Base-by-base conservation (phyloP, 2,329 filamentous ascomycete genomes). In the Talaromyces pinophilus region DNA sequence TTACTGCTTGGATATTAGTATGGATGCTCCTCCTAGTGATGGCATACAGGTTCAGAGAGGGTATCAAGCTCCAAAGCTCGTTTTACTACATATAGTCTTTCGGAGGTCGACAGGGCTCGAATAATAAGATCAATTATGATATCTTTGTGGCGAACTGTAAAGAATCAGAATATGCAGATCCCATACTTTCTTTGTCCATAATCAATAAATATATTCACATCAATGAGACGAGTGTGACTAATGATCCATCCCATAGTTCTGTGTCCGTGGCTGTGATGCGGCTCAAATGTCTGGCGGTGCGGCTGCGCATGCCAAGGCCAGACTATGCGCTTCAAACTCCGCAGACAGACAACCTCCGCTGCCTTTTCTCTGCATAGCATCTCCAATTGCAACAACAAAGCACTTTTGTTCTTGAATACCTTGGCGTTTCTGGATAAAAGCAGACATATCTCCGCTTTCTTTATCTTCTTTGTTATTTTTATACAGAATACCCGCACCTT, bases 241-340 rank as follows among this genome's bases (percentile, higher is more conserved):
- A 48, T 48, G 8, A 48, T 3, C 22, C 8, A 22, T 48, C 54
- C 5, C n/a, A n/a, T 17, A 33, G 30, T 7, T 33, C 7, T 19
- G 8, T 30, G 15, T 57, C 15, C 44, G 42, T 28, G 17, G 25
- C 48, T 35, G 15, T 54, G 42, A 40, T 50, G 44, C 60, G 44
- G 60, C 44, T 52, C 48, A 38, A 38, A 6, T 40, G 60, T 48
- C 28, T 19, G 13, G 2, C 2, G 22, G 38, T 25, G 42, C 60
- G 38, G 38, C 48, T 35, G 35, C 33, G 48, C 60, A 63, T 38
- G 60, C 60, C 60, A 63, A 63, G 60, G 19, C 60, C n/a, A 54
- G 60, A 38, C 44, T 54, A 52, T 63, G 60, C 2, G 10, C 38
- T 60, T 60, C 57, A 46, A 22, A 44, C 57, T 60, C 38, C 35